Percentiles rank a stretch among this genome's conserved stretches.
Conservation (phyloP, 2,329 filamentous ascomycete genomes). For the Penicillium thymicola region DNA sequence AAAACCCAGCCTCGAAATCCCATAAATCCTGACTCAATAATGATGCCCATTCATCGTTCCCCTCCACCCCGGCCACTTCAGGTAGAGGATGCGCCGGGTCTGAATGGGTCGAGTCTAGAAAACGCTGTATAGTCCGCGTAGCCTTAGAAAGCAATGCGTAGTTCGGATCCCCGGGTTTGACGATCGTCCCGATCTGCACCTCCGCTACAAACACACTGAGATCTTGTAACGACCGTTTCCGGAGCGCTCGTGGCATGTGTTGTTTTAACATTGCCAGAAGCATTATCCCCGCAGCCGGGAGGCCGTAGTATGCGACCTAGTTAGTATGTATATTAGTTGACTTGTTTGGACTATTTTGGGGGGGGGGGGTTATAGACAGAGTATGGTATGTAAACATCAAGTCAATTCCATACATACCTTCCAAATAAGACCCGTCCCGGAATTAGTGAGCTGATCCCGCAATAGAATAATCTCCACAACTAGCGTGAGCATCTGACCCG, state of each 20-base stretch:
- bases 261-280: slow-evolving; percentile 28
- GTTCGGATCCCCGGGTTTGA: slow-evolving; percentile 24
- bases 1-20: slow-evolving; percentile 30
- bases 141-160: slow-evolving; percentile 25
- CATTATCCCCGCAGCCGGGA: slow-evolving; percentile 30
- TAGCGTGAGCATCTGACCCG: slow-evolving; percentile 27
- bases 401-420: slow-evolving; percentile 16
- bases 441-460: slow-evolving; percentile 28
- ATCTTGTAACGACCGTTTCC: slow-evolving; percentile 21
- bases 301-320: slow-evolving; percentile 29
- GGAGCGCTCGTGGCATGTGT: slow-evolving; percentile 14
- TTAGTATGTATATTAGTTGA: not conserved
- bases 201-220: slow-evolving; percentile 31
- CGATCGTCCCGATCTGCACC: slow-evolving; percentile 25
- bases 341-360: not conserved
- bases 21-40: slow-evolving; percentile 23
- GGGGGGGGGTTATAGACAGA: not conserved
- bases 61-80: slow-evolving; percentile 12
- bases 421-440: slow-evolving; percentile 28
- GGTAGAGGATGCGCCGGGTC: slow-evolving; percentile 8
- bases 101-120: slow-evolving; percentile 25
- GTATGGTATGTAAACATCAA: not conserved
- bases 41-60: slow-evolving; percentile 21
- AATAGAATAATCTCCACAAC: slow-evolving; percentile 28
- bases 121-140: slow-evolving; percentile 25